Evolutionary conservation across 2,329 filamentous ascomycete genomes (phyloP), one percentile per base, ranked within the genome.

Genomic region (Microsporum canis): DNA sequence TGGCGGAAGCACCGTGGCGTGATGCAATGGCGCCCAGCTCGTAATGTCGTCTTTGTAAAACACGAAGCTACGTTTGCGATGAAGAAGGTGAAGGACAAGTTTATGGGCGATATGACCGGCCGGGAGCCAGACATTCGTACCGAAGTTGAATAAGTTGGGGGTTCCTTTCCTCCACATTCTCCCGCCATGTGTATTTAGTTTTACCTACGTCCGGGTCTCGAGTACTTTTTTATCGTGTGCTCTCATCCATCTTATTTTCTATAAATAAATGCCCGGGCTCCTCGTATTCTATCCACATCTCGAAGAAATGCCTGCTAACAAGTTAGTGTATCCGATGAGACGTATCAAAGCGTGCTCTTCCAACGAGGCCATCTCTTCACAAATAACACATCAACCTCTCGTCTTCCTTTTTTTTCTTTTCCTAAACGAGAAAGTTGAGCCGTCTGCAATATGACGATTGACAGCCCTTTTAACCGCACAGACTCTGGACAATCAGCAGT

Each of bases 11-110:
- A 96, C 67, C 82, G 91, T 8, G 92, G 92, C 0, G 69, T 96
- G 70, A 95, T 96, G 89, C 92, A 97, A 73, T 97, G 91, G 91
- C 88, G 86, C 69, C 91, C 92, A 0, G 88, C 91, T 71, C 81
- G 92, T 45, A 96, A 96, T 71, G 79, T 84, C 27, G 84, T 86
- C 66, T 97, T 96, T 72, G 91, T 87, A 49, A 95, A 94, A 75
- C 82, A 96, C 68, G 89, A 97, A 77, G 84, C 88, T 0, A 87
- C 88, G 68, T 91, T 86, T 75, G 89, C 88, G 0, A 73, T 91
- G 3, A 80, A 85, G 51, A 89, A 88, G 72, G 76, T 95, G 60
- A 88, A 86, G 72, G 87, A 88, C 69, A 86, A 89, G 71, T 80
- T 94, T 7, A 86, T 85, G 38, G 82, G 83, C 23, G 79, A 79